These are phyloP conservation scores for Calonectria leucothoes DNA, from an alignment of 2,329 filamentous ascomycete genomes.

Conservation along the genomic window DNA sequence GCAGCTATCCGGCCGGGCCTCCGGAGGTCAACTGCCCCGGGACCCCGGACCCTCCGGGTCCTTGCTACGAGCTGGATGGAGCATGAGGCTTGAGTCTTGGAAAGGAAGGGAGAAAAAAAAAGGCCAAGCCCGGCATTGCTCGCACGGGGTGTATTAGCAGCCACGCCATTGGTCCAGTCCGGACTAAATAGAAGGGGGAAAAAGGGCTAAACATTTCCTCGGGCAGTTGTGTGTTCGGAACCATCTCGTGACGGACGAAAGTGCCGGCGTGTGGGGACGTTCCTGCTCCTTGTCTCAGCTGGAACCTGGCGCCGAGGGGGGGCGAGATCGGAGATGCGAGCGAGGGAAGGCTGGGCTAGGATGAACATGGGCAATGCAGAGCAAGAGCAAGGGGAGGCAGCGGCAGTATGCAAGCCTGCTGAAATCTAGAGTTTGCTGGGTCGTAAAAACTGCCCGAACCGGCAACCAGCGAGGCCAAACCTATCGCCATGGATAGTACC, in stretches of 20 bases:
- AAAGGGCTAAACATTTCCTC: not conserved
- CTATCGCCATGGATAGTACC: not conserved
- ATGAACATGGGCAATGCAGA: constrained; percentile 3
- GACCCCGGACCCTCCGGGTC: constrained; percentile 13
- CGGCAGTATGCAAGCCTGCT: too few relatives aligned
- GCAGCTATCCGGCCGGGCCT: constrained; percentile 15
- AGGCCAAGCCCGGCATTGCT: not conserved
- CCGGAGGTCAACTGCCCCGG: constrained; percentile 29
- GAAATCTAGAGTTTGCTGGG: not conserved
- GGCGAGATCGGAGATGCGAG: constrained; percentile 19
- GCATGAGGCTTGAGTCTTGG: not conserved
- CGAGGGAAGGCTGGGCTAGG: not conserved
- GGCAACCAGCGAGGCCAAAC: not conserved
- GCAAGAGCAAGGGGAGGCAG: not conserved
- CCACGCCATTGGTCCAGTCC: not conserved
- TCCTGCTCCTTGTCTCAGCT: not conserved
- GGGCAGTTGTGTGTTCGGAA: not conserved
- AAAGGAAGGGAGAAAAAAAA: not conserved
- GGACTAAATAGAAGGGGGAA: not conserved
- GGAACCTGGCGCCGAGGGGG: not conserved
- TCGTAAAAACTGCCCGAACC: not conserved
- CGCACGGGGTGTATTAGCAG: not conserved
- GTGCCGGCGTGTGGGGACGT: constrained; percentile 12
- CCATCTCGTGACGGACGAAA: constrained; percentile 8
- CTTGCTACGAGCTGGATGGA: not conserved